Conservation (phyloP, 192 early-diverging fungal species). For the Coemansia sp. region DNA sequence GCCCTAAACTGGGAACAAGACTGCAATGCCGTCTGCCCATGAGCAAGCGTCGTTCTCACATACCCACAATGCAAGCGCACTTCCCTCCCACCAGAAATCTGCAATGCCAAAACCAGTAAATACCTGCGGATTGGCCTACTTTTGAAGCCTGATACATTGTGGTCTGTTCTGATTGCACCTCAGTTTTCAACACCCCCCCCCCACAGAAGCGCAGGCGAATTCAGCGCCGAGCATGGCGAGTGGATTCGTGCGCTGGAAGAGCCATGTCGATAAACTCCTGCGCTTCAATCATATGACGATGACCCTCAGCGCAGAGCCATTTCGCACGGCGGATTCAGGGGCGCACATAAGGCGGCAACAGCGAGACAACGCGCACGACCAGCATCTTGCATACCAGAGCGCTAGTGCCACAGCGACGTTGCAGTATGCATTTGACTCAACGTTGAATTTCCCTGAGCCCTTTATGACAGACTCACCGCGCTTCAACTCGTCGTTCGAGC, state of each 20-base stretch:
- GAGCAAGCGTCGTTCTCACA: too few species aligned
- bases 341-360: constrained; percentile 8
- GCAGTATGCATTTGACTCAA: constrained; percentile 54
- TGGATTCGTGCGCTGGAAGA: constrained; percentile 52
- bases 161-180: background rate
- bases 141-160: constrained; percentile 1
- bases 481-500: constrained; percentile 53
- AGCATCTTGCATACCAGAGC: constrained; percentile 17
- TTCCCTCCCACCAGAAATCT: too few species aligned
- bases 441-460: constrained; percentile 44
- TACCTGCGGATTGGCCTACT: background rate
- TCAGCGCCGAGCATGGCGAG: constrained; percentile 35
- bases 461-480: constrained; percentile 47
- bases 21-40: too few species aligned
- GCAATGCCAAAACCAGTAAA: too few species aligned
- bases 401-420: constrained; percentile 37
- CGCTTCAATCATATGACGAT: constrained; percentile 56
- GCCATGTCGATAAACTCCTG: constrained; percentile 51
- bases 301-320: constrained; percentile 46
- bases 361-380: constrained; percentile 13
- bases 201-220: constrained; percentile 2
- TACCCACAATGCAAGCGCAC: too few species aligned
- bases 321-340: constrained; percentile 23
- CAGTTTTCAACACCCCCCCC: background rate
- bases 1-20: too few species aligned